Conservation (phyloP, 176 grass and related monocot genomes). For the Saccharum officinarum region DNA sequence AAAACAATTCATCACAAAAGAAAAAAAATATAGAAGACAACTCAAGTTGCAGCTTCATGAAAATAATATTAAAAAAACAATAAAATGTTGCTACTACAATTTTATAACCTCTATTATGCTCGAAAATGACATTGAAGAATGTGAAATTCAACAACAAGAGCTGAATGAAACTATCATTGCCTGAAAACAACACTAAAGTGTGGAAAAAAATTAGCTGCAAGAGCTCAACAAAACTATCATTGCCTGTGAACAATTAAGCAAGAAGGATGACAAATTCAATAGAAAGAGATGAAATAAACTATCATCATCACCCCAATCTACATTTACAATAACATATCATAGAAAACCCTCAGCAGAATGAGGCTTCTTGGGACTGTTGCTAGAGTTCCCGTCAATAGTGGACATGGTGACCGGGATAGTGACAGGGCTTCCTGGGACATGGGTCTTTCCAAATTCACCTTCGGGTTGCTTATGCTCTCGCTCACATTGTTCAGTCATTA, state of each 20-base stretch:
- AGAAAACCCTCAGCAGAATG: conserved; percentile 51
- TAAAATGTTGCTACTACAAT: not conserved
- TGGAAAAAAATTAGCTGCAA: not conserved
- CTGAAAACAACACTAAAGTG: not conserved
- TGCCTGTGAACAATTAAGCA: not conserved
- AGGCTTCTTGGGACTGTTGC: conserved; percentile 37
- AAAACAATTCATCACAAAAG: not conserved
- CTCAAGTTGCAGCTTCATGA: not conserved
- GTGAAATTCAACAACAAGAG: not conserved
- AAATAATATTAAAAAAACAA: conserved; percentile 3
- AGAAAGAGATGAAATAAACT: not conserved
- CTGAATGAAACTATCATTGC: conserved; percentile 14
- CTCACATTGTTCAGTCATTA: conserved; percentile 27
- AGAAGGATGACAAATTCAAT: conserved; percentile 1
- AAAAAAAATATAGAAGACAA: not conserved
- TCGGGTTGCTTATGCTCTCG: conserved; percentile 28
- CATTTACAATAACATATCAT: conserved; percentile 28
- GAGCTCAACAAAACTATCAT: conserved; percentile 20
- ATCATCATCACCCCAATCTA: not conserved
- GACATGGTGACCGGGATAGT: conserved; percentile 31
- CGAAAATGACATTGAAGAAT: not conserved
- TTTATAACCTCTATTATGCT: not conserved
- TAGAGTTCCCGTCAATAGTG: conserved; percentile 30
- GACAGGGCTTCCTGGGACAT: conserved; percentile 45
- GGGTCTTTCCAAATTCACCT: conserved; percentile 27